These are phyloP conservation scores for Thielaviopsis populi DNA, from an alignment of 2,329 filamentous ascomycete species.

Conservation along the genomic window DNA sequence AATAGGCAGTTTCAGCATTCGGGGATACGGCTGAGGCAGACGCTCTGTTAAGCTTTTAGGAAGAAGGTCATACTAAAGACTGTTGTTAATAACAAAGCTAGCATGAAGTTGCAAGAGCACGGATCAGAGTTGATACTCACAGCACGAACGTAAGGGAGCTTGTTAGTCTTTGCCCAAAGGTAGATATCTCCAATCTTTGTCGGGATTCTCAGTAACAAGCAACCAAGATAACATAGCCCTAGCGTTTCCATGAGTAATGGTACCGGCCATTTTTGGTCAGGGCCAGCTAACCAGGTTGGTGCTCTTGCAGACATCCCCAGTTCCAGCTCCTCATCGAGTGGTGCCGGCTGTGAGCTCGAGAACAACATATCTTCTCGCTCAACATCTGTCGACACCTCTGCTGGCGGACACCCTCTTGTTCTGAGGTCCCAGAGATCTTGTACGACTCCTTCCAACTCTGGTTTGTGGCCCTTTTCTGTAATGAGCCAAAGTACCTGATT, in stretches of 20 bases:
- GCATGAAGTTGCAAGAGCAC: background rate
- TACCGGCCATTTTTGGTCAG: constrained; percentile 35
- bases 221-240: constrained; percentile 64
- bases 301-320: constrained; percentile 21
- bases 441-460: constrained; percentile 63
- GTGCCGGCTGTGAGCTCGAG: constrained; percentile 26
- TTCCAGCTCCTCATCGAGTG: constrained; percentile 19
- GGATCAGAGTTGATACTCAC: constrained; percentile 28
- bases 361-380: constrained; percentile 13
- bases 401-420: constrained; percentile 29
- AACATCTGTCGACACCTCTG: background rate
- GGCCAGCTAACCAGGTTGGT: constrained; percentile 32
- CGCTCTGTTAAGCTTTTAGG: constrained; percentile 45
- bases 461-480: constrained; percentile 46
- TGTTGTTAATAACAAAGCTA: constrained; percentile 3
- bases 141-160: constrained; percentile 57
- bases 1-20: constrained; percentile 38
- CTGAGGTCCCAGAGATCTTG: constrained; percentile 76
- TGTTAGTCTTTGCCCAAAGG: constrained; percentile 49
- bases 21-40: constrained; percentile 46
- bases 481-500: constrained; percentile 68
- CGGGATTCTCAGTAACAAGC: constrained; percentile 59
- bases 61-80: constrained; percentile 43
- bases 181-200: constrained; percentile 59
- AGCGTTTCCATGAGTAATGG: constrained; percentile 63